A percentile compares a stretch with the other conserved stretches of the same genome.
phyloP scores from a whole-genome alignment of 2,329 filamentous ascomycete genomes.

The Trichoderma guizhouense region DNA sequence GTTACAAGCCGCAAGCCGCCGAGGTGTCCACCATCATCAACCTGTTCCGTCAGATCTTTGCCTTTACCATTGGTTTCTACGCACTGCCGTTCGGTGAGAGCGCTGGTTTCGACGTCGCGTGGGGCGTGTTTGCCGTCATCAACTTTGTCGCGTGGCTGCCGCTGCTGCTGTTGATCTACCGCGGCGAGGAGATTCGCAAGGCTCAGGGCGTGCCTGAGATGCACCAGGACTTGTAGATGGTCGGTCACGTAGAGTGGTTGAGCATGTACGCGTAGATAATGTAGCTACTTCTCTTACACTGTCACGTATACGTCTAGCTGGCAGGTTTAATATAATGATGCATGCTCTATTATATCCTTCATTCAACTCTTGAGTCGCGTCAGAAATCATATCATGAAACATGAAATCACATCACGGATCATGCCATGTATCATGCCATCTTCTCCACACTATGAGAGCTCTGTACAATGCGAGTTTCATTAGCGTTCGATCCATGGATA shows the following conservation, averaged over 20 bases:
- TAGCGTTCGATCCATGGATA: background rate
- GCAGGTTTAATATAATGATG: background rate
- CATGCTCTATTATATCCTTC: background rate
- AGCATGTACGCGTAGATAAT: background rate
- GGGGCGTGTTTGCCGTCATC: conserved; percentile 5
- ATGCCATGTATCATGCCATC: background rate
- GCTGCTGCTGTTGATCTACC: background rate
- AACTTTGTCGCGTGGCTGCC: conserved; percentile 5
- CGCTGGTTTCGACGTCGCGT: conserved; percentile 1
- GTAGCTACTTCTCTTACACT: background rate
- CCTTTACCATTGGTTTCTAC: conserved; percentile 10
- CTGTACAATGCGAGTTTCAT: background rate
- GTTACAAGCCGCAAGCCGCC: conserved; percentile 12
- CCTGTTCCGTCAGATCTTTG: conserved; percentile 10
- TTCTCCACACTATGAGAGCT: background rate
- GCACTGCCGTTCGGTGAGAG: conserved; percentile 1
- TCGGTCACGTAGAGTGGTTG: background rate
- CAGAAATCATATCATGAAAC: background rate
- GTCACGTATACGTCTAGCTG: background rate
- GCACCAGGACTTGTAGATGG: conserved; percentile 3
- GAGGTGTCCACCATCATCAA: conserved; percentile 11
- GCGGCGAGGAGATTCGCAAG: background rate
- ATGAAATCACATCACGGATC: background rate
- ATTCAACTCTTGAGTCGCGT: background rate
- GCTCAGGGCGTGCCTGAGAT: conserved; percentile 6